These are phyloP conservation scores for Gynostemma pentaphyllum DNA, from an alignment of 306 rosid species.

Conservation along the genomic window DNA sequence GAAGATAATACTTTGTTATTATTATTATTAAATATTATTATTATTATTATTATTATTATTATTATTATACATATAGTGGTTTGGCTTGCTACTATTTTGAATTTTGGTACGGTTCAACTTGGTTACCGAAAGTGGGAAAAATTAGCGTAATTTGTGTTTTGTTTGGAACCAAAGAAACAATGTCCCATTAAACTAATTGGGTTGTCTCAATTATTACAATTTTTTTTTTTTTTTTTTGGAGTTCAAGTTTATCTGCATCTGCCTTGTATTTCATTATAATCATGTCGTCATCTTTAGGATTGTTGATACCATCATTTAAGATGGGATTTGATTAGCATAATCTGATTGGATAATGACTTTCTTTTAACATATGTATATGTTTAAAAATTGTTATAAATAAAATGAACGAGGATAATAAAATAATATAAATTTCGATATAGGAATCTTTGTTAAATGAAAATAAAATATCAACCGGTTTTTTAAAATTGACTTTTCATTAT, in stretches of 20 bases:
- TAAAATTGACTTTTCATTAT: not conserved
- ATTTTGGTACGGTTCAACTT: not conserved
- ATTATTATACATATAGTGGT: not conserved
- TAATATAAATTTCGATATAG: not conserved
- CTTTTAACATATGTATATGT: not conserved
- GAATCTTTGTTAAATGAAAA: not conserved
- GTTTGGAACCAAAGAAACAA: not conserved
- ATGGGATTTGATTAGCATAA: not conserved
- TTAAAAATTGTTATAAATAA: not conserved
- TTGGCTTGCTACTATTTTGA: not conserved
- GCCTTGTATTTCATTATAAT: not conserved
- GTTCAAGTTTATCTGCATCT: not conserved
- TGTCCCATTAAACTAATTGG: conserved; percentile 8
- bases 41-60: no score
- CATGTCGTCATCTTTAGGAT: not conserved
- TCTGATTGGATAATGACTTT: not conserved
- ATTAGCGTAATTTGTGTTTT: conserved; percentile 8
- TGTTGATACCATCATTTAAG: no score
- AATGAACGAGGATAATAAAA: not conserved
- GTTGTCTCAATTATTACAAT: not conserved
- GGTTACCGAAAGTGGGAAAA: conserved; percentile 4
- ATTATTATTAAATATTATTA: no score
- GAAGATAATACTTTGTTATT: not conserved
- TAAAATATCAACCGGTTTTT: not conserved
- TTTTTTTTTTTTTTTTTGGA: not conserved